Evolutionary conservation across 371 early-diverging fungal species (phyloP), one percentile per base, ranked within the genome.

Genomic region (Mortierella sp.): DNA sequence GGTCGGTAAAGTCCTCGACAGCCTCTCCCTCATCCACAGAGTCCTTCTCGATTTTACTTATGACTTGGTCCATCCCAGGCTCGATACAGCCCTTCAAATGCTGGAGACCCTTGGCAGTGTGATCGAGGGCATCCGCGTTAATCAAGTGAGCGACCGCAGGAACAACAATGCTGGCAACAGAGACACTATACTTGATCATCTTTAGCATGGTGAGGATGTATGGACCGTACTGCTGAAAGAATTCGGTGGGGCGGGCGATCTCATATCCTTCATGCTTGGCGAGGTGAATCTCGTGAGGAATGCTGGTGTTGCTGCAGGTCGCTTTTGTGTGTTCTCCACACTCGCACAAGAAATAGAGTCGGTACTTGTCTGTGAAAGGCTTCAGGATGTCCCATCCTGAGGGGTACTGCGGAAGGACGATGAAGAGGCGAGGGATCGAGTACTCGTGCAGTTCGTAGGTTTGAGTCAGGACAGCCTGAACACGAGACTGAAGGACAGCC

Each of bases 401-500:
- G 0, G 60, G 46, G 19, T 65, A 62, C 12, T 14, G 16, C 7
- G 76, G 76, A 9, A n/a, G n/a, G n/a, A n/a, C n/a, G n/a, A n/a
- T n/a, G n/a, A n/a, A n/a, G n/a, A n/a, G n/a, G n/a, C n/a, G 62
- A 4, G 80, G 73, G 12, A 57, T 59, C 2, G 80, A 59, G 66
- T 79, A 79, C 70, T 79, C 80, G 26, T 72, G 73, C 48, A 79
- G 28, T 23, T 79, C 80, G 50, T 61, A 79, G 14, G 80, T 69
- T 60, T 79, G 80, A 14, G 79, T 72, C 30, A 77, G 29, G 37
- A 77, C 60, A 18, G 66, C 62, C 47, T 72, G 63, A 14, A 72
- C 60, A 4, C 55, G 47, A 19, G 52, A 51, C 18, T 72, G 62
- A 23, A 77, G 29, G 18, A 30, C 15, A 12, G 57, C 51, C 58